Evolutionary conservation across 768 basidiomycete genomes (phyloP).

Genomic region (Termitomyces bulborhizus): DNA sequence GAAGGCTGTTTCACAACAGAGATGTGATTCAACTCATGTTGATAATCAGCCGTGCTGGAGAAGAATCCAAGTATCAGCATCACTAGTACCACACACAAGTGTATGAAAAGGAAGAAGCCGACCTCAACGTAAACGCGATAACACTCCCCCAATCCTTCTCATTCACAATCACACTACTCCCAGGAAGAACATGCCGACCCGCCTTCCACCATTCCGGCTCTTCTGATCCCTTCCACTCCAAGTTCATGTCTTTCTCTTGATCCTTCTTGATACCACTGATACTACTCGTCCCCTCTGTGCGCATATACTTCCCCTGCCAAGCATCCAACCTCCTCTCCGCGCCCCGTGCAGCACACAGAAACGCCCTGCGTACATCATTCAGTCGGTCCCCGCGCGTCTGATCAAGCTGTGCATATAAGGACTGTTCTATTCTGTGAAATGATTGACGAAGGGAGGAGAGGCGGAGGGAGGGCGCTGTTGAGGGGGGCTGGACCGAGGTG

Average conservation of each 20-base stretch:
- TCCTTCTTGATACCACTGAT: too few relatives aligned
- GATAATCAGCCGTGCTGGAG: slow-evolving; percentile 55
- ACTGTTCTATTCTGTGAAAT: slow-evolving; percentile 55
- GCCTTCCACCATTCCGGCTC: slow-evolving; percentile 63
- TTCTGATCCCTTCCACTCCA: slow-evolving; percentile 16
- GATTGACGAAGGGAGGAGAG: slow-evolving; percentile 46
- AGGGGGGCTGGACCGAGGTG: too few relatives aligned
- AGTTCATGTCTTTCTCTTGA: slow-evolving; percentile 8
- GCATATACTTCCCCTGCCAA: slow-evolving; percentile 64
- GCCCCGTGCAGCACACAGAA: slow-evolving; percentile 45
- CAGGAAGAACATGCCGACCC: slow-evolving; percentile 59
- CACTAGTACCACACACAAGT: too few relatives aligned
- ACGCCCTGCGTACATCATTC: slow-evolving; percentile 59
- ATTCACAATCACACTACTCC: slow-evolving; percentile 56
- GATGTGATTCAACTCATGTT: slow-evolving; percentile 37
- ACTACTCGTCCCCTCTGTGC: slow-evolving; percentile 1
- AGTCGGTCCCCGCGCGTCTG: slow-evolving; percentile 38
- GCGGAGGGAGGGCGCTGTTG: too few relatives aligned
- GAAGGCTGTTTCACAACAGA: slow-evolving; percentile 19
- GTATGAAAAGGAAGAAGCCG: not conserved
- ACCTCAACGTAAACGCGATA: slow-evolving; percentile 74
- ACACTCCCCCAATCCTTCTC: slow-evolving; percentile 77
- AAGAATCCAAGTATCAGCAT: too few relatives aligned
- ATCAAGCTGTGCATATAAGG: slow-evolving; percentile 48
- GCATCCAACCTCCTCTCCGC: slow-evolving; percentile 48